Evolutionary conservation across 805 yeast genomes (phyloP), one percentile per base, ranked within the genome.

Genomic region (Wickerhamomyces alni): DNA sequence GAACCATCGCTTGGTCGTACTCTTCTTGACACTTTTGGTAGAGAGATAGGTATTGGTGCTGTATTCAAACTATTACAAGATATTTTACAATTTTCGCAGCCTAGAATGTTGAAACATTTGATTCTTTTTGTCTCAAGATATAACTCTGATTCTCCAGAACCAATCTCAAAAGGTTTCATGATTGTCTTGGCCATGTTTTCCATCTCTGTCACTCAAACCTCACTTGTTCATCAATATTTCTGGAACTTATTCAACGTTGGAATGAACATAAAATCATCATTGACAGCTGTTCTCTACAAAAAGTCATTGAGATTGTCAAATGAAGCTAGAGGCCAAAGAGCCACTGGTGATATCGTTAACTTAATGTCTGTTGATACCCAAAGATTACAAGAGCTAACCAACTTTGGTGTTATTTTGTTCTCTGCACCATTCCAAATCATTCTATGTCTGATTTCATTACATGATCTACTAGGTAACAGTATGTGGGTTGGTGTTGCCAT

Each of bases 401-500:
- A 85, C 57, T 77, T 81, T 60, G 75, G 88, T 46, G 82, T 86
- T 52, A 70, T 87, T 39, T 68, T 86, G 37, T 87, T 96, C 95
- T 87, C 95, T 1, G 95, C 95, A 36, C 97, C 97, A 1, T 83
- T 88, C 63, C 96, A 89, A 63, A 78, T 89, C 48, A 54, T 72
- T 18, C 62, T 89, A 41, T 87, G 97, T 69, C 69, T 89, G 45
- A 60, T 72, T 33, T 81, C 93, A 1, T 68, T 89, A 39, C 75
- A 87, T 59, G 72, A 75, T 4, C 63, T 89, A 33, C 62, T 89
- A 41, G 96, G 96, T 28, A 76, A 80, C 43, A 75, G 93, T n/a
- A 88, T 89, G 95, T 87, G 96, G 95, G 82, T 95, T 31, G 98
- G 98, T 59, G 94, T 91, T 12, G 62, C 74, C 25, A 78, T 91